Percentiles rank a stretch among this genome's conserved stretches.
Conservation (phyloP, 352 stramenopile species). For the Phytopythium boreale region DNA sequence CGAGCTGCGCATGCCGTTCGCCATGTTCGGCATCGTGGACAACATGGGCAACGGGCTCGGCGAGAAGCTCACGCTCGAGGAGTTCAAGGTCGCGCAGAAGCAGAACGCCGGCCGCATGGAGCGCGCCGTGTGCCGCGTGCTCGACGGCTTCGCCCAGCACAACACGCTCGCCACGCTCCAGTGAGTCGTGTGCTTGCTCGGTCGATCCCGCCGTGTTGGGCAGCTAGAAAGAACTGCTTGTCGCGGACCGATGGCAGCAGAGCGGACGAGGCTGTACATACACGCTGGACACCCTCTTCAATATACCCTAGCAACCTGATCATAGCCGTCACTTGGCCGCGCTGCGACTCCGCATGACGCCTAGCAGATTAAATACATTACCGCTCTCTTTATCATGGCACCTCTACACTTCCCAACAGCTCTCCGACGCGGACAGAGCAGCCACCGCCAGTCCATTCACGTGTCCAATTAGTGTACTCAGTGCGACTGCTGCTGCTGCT, state of each 20-base stretch:
- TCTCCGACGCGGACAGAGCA: too few species aligned
- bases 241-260: too few species aligned
- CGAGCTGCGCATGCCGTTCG: conserved; percentile 77
- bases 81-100: conserved; percentile 81
- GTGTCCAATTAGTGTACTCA: neutral
- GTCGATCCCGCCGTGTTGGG: neutral
- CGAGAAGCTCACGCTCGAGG: conserved; percentile 70
- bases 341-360: neutral
- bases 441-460: too few species aligned
- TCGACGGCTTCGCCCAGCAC: conserved; percentile 40
- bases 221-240: too few species aligned
- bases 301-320: too few species aligned
- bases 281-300: neutral
- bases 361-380: conserved; percentile 3
- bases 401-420: neutral
- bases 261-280: neutral
- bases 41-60: conserved; percentile 87
- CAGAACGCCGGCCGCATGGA: conserved; percentile 71
- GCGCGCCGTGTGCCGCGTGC: conserved; percentile 48
- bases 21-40: conserved; percentile 88
- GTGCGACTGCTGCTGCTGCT: neutral
- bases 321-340: too few species aligned
- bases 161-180: conserved; percentile 30
- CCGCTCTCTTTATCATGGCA: neutral
- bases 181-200: neutral